Percentiles rank a stretch among this genome's conserved stretches.
These are phyloP conservation scores for Colletotrichum sp. DNA, from an alignment of 2,329 filamentous ascomycete species.

Conservation along the genomic window DNA sequence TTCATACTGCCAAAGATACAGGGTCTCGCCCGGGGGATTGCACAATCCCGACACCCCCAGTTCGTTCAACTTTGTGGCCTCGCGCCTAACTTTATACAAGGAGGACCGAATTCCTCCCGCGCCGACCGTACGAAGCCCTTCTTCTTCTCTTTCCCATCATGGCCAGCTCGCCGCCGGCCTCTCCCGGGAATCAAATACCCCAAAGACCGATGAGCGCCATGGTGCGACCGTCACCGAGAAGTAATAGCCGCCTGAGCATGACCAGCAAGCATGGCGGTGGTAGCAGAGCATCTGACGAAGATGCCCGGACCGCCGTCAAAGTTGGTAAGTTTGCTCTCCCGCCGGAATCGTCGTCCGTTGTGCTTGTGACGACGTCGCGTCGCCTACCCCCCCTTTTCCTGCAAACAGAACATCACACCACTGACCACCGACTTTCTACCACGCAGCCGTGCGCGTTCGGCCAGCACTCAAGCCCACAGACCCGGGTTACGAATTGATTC, in stretches of 20 bases:
- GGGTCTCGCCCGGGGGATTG: conserved; percentile 13
- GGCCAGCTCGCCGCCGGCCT: conserved; percentile 74
- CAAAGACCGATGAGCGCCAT: conserved; percentile 83
- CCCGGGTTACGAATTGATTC: conserved; percentile 93
- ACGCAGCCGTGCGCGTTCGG: conserved; percentile 87
- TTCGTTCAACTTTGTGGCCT: background rate
- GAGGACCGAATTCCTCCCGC: conserved; percentile 1
- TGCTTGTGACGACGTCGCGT: background rate
- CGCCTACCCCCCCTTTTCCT: background rate
- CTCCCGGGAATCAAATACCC: conserved; percentile 56
- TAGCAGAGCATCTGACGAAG: conserved; percentile 88
- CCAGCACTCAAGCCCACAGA: conserved; percentile 83
- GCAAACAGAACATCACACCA: background rate
- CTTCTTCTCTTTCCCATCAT: conserved; percentile 45
- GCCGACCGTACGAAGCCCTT: conserved; percentile 8
- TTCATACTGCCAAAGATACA: conserved; percentile 2
- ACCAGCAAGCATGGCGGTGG: conserved; percentile 75
- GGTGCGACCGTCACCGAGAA: conserved; percentile 74
- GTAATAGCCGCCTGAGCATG: conserved; percentile 85
- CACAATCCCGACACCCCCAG: conserved; percentile 9
- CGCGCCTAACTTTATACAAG: conserved; percentile 9
- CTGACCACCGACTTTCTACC: conserved; percentile 5
- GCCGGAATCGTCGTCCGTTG: background rate
- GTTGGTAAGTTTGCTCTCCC: conserved; percentile 72
- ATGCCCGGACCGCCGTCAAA: conserved; percentile 90